Evolutionary conservation across 139 green algal genomes (phyloP).

Genomic region (Auxenochlorella pyrenoidosa): DNA sequence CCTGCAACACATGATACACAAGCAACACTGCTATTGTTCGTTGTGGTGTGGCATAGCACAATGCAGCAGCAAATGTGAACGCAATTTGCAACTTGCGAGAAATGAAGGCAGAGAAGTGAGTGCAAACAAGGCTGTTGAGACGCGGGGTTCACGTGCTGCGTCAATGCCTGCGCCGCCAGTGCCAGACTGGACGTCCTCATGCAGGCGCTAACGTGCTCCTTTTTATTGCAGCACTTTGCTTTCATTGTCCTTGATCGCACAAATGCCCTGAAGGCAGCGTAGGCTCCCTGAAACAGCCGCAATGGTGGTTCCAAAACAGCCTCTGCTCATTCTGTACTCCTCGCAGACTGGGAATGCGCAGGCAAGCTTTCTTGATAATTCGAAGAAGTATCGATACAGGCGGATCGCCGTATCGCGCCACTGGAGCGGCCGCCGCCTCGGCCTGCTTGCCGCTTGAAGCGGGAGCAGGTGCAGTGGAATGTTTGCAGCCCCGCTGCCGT

Average conservation of each 20-base stretch:
- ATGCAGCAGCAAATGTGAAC: no score
- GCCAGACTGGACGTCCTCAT: no score
- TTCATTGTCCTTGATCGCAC: no score
- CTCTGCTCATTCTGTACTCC: constrained; percentile 86
- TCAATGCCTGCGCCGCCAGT: no score
- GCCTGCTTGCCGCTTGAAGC: not conserved
- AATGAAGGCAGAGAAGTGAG: not conserved
- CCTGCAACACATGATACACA: no score
- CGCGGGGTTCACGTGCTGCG: no score
- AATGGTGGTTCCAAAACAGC: not conserved
- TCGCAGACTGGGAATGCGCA: constrained; percentile 92
- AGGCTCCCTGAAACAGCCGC: not conserved
- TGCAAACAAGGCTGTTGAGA: no score
- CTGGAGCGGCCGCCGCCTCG: not conserved
- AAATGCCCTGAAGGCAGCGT: no score
- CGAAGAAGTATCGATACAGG: not conserved
- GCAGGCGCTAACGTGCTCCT: no score
- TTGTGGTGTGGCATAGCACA: no score
- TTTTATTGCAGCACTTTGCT: no score
- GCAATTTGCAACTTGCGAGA: not conserved
- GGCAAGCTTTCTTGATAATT: constrained; percentile 38
- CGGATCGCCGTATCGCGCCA: not conserved
- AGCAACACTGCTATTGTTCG: no score
- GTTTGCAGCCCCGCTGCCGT: not conserved
- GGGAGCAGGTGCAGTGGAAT: not conserved